Percentiles rank a stretch among this genome's conserved stretches.
These are phyloP conservation scores for Leptoxyphium fumago DNA, from an alignment of 2,329 filamentous ascomycete species.

Conservation along the genomic window DNA sequence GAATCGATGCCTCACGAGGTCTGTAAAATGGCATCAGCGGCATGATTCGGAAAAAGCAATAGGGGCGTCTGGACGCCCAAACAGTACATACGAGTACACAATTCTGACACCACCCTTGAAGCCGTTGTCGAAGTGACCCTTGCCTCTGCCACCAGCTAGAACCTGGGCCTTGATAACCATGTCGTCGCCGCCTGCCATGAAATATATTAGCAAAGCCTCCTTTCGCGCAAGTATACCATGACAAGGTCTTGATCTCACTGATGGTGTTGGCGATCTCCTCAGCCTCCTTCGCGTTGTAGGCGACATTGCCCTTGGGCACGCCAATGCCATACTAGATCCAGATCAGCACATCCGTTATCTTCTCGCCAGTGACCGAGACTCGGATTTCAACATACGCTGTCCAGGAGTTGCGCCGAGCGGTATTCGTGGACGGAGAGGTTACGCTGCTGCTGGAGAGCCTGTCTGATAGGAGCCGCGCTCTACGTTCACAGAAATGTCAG, in stretches of 20 bases:
- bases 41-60: slow-evolving; percentile 3
- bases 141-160: slow-evolving; percentile 91
- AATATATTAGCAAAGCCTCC: not conserved
- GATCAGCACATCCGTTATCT: slow-evolving; percentile 15
- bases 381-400: slow-evolving; percentile 32
- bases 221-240: not conserved
- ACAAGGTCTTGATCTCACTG: slow-evolving; percentile 35
- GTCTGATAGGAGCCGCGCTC: slow-evolving; percentile 29
- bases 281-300: slow-evolving; percentile 69
- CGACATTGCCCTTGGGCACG: slow-evolving; percentile 79
- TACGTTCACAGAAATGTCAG: not conserved
- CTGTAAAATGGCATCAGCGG: slow-evolving; percentile 21
- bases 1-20: slow-evolving; percentile 87
- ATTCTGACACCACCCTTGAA: slow-evolving; percentile 97
- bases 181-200: slow-evolving; percentile 54
- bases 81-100: slow-evolving; percentile 66
- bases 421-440: slow-evolving; percentile 97
- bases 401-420: slow-evolving; percentile 83
- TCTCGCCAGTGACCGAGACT: slow-evolving; percentile 4
- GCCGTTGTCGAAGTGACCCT: slow-evolving; percentile 95
- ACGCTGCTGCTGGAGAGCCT: slow-evolving; percentile 50
- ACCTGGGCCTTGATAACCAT: slow-evolving; percentile 99
- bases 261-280: slow-evolving; percentile 84
- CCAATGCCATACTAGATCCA: slow-evolving; percentile 74
- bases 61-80: not conserved